phyloP scores from a whole-genome alignment of 1,284 basidiomycete species.

The Chiua sp. region DNA sequence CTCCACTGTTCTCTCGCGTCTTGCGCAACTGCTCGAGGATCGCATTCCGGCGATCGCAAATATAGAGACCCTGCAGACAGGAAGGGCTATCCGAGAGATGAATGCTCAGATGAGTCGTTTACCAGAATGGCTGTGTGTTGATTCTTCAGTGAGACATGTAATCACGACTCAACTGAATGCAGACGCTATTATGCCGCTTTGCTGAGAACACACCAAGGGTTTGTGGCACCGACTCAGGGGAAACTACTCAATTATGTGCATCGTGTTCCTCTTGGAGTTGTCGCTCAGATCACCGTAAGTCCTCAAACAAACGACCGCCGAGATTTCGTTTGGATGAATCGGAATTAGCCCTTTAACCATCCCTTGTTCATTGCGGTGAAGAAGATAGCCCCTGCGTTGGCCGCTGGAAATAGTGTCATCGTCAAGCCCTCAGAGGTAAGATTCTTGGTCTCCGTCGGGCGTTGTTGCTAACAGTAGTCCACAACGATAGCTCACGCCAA shows the following conservation, averaged over 20 bases:
- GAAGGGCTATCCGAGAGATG: slow-evolving; percentile 80
- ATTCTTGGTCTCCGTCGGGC: background rate
- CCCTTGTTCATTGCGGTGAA: slow-evolving; percentile 84
- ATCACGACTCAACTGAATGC: slow-evolving; percentile 7
- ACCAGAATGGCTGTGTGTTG: slow-evolving; percentile 80
- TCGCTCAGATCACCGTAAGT: slow-evolving; percentile 79
- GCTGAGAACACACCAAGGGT: slow-evolving; percentile 68
- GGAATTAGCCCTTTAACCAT: slow-evolving; percentile 77
- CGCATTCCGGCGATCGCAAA: slow-evolving; percentile 62
- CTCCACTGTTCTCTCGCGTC: slow-evolving; percentile 64
- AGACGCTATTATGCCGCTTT: slow-evolving; percentile 81
- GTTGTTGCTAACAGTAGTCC: background rate
- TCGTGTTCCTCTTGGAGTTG: slow-evolving; percentile 80
- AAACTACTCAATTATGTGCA: slow-evolving; percentile 78
- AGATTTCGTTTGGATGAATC: slow-evolving; percentile 11
- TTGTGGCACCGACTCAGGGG: slow-evolving; percentile 80
- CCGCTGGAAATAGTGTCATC: slow-evolving; percentile 83
- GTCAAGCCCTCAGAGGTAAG: slow-evolving; percentile 81
- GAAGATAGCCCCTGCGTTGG: slow-evolving; percentile 85
- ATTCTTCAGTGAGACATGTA: slow-evolving; percentile 1
- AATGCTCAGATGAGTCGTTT: slow-evolving; percentile 72
- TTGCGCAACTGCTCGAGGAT: slow-evolving; percentile 66
- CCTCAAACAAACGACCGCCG: slow-evolving; percentile 12
- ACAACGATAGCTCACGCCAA: slow-evolving; percentile 65
- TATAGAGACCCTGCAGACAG: slow-evolving; percentile 78